phyloP scores from a whole-genome alignment of 1,139 yeast genomes.

The Sugiyamaella sp. region DNA sequence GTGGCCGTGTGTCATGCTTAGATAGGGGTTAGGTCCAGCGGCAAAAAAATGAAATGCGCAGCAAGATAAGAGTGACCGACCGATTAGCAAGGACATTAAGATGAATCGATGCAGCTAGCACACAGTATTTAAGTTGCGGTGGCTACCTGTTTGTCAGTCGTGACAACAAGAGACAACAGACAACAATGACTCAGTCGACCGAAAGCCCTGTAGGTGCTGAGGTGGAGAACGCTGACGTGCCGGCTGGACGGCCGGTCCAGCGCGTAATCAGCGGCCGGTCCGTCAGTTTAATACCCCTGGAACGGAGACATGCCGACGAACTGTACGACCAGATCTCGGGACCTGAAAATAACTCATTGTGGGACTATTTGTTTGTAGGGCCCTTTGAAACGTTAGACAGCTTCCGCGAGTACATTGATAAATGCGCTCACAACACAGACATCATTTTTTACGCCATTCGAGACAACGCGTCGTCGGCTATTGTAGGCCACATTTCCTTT shows the following conservation, averaged over 20 bases:
- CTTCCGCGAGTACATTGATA: conserved; percentile 20
- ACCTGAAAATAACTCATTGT: conserved; percentile 22
- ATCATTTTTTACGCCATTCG: conserved; percentile 35
- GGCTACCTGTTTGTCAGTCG: too few relatives aligned
- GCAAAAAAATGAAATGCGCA: too few relatives aligned
- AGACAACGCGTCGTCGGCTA: conserved; percentile 27
- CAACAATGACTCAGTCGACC: too few relatives aligned
- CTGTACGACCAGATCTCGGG: conserved; percentile 25
- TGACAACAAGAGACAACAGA: too few relatives aligned
- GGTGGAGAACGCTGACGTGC: neutral
- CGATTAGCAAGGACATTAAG: too few relatives aligned
- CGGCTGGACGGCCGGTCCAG: conserved; percentile 18
- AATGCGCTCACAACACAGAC: conserved; percentile 20
- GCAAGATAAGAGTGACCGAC: too few relatives aligned
- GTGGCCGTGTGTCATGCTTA: neutral
- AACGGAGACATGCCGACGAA: conserved; percentile 25
- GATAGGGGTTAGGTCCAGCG: neutral
- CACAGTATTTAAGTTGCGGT: too few relatives aligned
- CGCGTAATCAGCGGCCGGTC: conserved; percentile 13
- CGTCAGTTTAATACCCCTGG: conserved; percentile 26
- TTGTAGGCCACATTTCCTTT: conserved; percentile 38
- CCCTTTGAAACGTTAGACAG: conserved; percentile 26
- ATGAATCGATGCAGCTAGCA: too few relatives aligned
- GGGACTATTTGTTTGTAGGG: conserved; percentile 32
- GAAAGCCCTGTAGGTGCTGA: conserved; percentile 5